These are phyloP conservation scores for Penicillium janthinellum DNA, from an alignment of 2,329 filamentous ascomycete species.

Conservation along the genomic window DNA sequence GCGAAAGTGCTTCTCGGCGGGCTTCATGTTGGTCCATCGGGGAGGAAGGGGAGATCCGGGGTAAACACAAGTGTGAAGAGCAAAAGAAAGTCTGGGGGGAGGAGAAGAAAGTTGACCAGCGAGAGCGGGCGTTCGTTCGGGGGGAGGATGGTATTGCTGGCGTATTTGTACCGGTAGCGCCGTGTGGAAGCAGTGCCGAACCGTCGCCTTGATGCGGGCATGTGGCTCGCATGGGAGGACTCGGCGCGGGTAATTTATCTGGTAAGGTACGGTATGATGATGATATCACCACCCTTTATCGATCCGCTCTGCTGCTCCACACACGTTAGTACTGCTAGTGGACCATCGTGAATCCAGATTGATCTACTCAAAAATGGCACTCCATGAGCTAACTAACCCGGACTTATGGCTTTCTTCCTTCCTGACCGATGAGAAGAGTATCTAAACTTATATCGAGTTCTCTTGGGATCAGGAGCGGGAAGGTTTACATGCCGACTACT, in stretches of 20 bases:
- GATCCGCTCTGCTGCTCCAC: not conserved
- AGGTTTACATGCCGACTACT: not conserved
- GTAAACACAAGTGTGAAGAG: conserved; percentile 18
- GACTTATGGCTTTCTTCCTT: not conserved
- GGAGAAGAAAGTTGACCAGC: not conserved
- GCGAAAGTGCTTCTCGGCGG: conserved; percentile 45
- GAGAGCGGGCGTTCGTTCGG: not conserved
- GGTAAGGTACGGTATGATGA: not conserved
- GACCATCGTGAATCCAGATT: not conserved
- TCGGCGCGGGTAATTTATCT: not conserved
- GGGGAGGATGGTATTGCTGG: conserved; percentile 14
- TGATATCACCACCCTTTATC: not conserved
- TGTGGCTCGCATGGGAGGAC: not conserved
- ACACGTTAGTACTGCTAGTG: too few relatives aligned
- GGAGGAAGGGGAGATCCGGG: conserved; percentile 31
- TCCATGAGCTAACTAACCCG: not conserved
- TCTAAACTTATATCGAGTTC: not conserved
- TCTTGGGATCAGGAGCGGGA: not conserved
- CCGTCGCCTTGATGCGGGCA: not conserved
- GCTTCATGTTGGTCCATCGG: conserved; percentile 40
- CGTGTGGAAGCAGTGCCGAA: not conserved
- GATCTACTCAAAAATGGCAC: not conserved
- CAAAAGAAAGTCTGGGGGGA: conserved; percentile 3
- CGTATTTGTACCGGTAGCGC: conserved; percentile 1
- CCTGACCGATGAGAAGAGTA: not conserved